Base-by-base conservation (phyloP, 495 filamentous ascomycete species). In the Penicillium egyptiacum region DNA sequence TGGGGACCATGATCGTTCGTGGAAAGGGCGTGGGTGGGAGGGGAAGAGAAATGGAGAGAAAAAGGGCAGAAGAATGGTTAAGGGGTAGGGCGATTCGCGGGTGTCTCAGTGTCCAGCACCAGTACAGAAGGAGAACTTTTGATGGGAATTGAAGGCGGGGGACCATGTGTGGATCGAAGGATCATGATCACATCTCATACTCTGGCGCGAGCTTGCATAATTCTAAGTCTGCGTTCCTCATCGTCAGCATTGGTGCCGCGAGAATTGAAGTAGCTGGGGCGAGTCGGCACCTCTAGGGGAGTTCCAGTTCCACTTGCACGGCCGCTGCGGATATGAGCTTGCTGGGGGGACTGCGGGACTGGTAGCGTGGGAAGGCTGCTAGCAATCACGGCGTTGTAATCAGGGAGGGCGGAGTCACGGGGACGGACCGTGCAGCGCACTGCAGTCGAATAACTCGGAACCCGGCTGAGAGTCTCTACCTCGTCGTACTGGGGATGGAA, bases 361-460 rank as follows among this genome's bases (percentile, higher is more conserved):
- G 61, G 56, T 5, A 72, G 58, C 1, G 63, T 55, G 20, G 61
- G 60, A 35, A 72, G 25, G 17, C 63, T 62, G 37, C 65, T 69
- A 12, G 78, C 72, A 6, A 79, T 73, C 10, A 78, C 81, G 12
- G 73, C 63, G 23, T 78, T 67, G 64, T 86, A 86, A 51, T 77
- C 78, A 2, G 83, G 83, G 25, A 86, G 70, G 17, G 59, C 65
- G 3, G 70, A 69, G 41, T 79, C 81, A 42, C 63, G 75, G 14
- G 78, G 77, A 40, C 79, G 78, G 16, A 83, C 72, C 10, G 81
- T 79, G 1, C 84, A 78, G 44, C 79, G 83, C 17, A 92, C 79
- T 1, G 91, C 91, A 12, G 91, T 92, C 5, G 81, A 76, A 67
- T 96, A 96, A 49, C 87, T 91, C 5, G 91, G 91, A 8, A 94